Base-by-base conservation (phyloP, 352 stramenopile genomes). In the Phytophthora lateralis region DNA sequence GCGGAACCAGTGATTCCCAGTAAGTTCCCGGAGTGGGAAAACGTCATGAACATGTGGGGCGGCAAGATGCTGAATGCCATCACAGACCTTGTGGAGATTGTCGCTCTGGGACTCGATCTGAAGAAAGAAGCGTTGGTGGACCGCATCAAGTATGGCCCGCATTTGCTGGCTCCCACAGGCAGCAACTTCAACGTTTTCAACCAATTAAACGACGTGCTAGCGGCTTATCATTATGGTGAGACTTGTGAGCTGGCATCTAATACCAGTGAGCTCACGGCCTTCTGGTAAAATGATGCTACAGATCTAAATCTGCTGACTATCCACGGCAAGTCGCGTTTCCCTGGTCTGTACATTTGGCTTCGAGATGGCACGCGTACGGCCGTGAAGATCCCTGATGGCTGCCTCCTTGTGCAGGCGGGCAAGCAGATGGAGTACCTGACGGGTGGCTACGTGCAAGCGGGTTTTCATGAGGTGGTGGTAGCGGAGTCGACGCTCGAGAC, bases 281-380 rank as follows among this genome's bases (percentile, higher is more conserved):
- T 30, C 3, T 30, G 27, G 27, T 53, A 43, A n/a, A 30, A 39
- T 63, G 15, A 24, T 64, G 26, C n/a, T 53, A 9, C 18, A 85
- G 88, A 98, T 58, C 69, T 98, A n/a, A 98, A 98, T 70, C 71
- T 98, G 57, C 66, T 98, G 27, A 98, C 91, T 4, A 97, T 98
- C 59, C 93, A 98, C 73, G 93, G 91, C 69, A 97, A 97, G 66
- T 96, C 83, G 37, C 75, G 91, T 24, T 97, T 95, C 71, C 93
- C 91, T 8, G 93, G 93, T 4, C 78, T 98, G 5, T 90, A 85
- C 71, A 86, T 98, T 37, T 98, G 91, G 93, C 82, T 95, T 3
- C 84, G 89, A 50, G 88, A 97, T 67, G 89, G 85, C 55, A 89
- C 78, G 57, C 87, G 91, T 47, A 89, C 87, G 27, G 66, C 81